These are phyloP conservation scores for Trichoderma reesei DNA, from an alignment of 495 filamentous ascomycete species.

Conservation along the genomic window DNA sequence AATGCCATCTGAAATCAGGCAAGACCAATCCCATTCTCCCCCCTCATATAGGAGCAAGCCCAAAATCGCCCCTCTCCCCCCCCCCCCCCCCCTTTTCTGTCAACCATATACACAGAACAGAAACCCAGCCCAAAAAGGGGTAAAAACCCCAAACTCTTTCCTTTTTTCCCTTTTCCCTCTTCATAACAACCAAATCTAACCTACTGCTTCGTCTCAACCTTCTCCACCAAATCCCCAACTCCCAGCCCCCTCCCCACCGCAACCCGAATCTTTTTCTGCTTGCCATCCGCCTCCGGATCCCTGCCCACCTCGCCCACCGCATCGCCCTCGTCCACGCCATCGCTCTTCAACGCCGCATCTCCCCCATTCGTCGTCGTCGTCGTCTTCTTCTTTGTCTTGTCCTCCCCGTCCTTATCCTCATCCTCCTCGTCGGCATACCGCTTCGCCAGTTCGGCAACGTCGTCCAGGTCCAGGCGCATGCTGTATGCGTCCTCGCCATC, in stretches of 20 bases:
- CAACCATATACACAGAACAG: neutral
- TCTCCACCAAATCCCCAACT: conserved; percentile 78
- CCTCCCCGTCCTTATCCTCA: conserved; percentile 22
- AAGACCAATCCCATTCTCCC: neutral
- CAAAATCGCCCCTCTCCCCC: neutral
- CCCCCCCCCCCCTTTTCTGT: neutral
- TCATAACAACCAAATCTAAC: no score
- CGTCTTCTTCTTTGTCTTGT: conserved; percentile 24
- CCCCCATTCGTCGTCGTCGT: conserved; percentile 24
- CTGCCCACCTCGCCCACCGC: conserved; percentile 34
- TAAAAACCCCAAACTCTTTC: no score
- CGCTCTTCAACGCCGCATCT: conserved; percentile 26
- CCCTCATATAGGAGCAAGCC: neutral
- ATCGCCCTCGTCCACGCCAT: conserved; percentile 33
- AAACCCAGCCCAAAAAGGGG: neutral
- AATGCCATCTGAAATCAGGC: neutral
- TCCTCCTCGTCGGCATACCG: conserved; percentile 21
- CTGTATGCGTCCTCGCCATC: conserved; percentile 94
- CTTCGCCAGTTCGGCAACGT: conserved; percentile 36
- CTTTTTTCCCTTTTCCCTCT: no score
- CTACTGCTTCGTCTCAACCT: conserved; percentile 50
- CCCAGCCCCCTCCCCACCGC: conserved; percentile 74
- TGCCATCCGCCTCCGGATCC: conserved; percentile 22
- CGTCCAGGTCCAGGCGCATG: conserved; percentile 77
- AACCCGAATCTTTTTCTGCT: conserved; percentile 41